A percentile compares a stretch with the other conserved stretches of the same genome.
Evolutionary conservation across 2,329 filamentous ascomycete species (phyloP).

Genomic region (Neurospora crassa): DNA sequence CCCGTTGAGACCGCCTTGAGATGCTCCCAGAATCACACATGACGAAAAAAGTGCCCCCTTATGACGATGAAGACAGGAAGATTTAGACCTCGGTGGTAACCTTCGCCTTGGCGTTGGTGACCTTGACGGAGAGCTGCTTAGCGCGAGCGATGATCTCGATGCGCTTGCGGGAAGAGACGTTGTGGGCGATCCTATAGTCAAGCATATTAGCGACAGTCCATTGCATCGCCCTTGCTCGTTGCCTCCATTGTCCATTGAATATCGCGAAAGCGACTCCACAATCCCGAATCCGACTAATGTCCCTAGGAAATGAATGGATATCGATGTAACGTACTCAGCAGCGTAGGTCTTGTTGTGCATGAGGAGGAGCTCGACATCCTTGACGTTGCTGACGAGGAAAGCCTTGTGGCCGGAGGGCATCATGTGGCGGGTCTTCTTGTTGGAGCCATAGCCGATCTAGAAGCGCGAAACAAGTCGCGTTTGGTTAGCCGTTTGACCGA

Average conservation of each 20-base stretch:
- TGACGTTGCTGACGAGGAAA: slow-evolving; percentile 96
- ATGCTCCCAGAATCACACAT: slow-evolving; percentile 20
- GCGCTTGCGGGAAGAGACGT: slow-evolving; percentile 97
- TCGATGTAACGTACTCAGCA: slow-evolving; percentile 68
- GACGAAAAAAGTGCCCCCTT: slow-evolving; percentile 15
- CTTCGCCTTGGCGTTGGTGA: slow-evolving; percentile 98
- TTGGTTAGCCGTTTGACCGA: not conserved
- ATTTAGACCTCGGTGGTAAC: slow-evolving; percentile 85
- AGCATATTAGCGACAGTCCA: slow-evolving; percentile 1
- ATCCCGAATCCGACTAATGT: not conserved
- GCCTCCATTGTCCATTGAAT: not conserved
- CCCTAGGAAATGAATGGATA: not conserved
- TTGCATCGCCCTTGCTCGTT: not conserved
- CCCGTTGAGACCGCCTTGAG: slow-evolving; percentile 19
- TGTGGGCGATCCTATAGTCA: slow-evolving; percentile 75
- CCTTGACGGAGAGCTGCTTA: slow-evolving; percentile 98
- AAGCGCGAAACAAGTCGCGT: slow-evolving; percentile 8
- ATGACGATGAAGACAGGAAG: slow-evolving; percentile 6
- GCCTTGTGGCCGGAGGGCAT: slow-evolving; percentile 99
- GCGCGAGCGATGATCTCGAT: slow-evolving; percentile 95
- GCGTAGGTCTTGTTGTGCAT: slow-evolving; percentile 99
- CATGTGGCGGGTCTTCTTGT: slow-evolving; percentile 99
- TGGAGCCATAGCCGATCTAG: slow-evolving; percentile 96
- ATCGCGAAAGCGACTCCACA: not conserved
- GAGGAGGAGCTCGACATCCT: slow-evolving; percentile 92